These are phyloP conservation scores for Ophiobolus disseminans DNA, from an alignment of 2,329 filamentous ascomycete genomes.

Conservation along the genomic window DNA sequence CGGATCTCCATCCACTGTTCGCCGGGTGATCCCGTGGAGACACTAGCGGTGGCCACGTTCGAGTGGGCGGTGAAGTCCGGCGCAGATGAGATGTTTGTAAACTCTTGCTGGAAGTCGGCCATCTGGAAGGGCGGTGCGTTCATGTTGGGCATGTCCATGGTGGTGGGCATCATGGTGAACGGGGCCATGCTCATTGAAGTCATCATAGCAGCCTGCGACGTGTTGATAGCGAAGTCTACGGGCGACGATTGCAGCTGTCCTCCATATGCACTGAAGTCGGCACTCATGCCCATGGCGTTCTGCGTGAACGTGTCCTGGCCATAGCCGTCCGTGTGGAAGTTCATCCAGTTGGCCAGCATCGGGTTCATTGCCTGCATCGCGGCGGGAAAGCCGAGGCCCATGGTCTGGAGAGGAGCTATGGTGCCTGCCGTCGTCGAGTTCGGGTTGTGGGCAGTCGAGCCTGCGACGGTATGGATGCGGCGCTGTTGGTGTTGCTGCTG, in stretches of 20 bases:
- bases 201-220: constrained; percentile 47
- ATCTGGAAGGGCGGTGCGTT: constrained; percentile 45
- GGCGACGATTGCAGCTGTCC: constrained; percentile 55
- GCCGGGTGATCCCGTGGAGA: constrained; percentile 70
- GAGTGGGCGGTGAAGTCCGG: constrained; percentile 53
- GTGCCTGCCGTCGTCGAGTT: constrained; percentile 34
- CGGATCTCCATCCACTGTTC: constrained; percentile 85
- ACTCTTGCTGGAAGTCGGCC: constrained; percentile 75
- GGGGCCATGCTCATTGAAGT: constrained; percentile 52
- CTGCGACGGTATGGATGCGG: constrained; percentile 37
- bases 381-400: constrained; percentile 40
- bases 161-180: constrained; percentile 52
- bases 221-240: constrained; percentile 55
- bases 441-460: constrained; percentile 29
- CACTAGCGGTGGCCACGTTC: constrained; percentile 41
- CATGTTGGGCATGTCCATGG: constrained; percentile 50
- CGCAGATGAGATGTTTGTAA: constrained; percentile 62
- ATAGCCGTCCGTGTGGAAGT: constrained; percentile 46
- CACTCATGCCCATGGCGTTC: constrained; percentile 40
- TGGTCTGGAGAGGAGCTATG: constrained; percentile 44
- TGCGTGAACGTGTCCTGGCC: constrained; percentile 35
- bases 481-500: constrained; percentile 23
- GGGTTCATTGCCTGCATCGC: constrained; percentile 45
- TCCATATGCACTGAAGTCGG: constrained; percentile 51
- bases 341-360: constrained; percentile 54